A percentile compares a stretch with the other conserved stretches of the same genome.
These are phyloP conservation scores for Colletotrichum cordylinicola DNA, from an alignment of 2,329 filamentous ascomycete species.

Conservation along the genomic window DNA sequence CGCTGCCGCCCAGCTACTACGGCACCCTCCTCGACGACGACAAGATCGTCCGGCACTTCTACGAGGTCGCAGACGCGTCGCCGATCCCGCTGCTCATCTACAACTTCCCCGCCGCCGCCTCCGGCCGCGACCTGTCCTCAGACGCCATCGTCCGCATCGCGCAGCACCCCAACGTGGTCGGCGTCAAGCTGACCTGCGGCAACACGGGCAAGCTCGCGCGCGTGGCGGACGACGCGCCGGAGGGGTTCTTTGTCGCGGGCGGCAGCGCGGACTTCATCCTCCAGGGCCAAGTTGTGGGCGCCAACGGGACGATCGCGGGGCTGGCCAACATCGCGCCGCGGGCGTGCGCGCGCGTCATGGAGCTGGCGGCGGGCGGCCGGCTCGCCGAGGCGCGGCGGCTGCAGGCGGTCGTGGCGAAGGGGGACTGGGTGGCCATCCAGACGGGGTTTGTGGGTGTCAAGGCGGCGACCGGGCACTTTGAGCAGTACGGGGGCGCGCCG, in stretches of 20 bases:
- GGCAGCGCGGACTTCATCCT: conserved; percentile 78
- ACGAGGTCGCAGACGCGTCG: conserved; percentile 59
- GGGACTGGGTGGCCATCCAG: conserved; percentile 52
- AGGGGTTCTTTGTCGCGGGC: conserved; percentile 70
- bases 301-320: conserved; percentile 74
- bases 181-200: conserved; percentile 68
- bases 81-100: conserved; percentile 68
- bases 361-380: conserved; percentile 65
- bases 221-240: conserved; percentile 45
- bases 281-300: conserved; percentile 73
- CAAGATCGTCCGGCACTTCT: conserved; percentile 66
- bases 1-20: conserved; percentile 75
- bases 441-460: conserved; percentile 56
- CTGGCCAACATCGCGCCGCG: conserved; percentile 74
- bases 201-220: conserved; percentile 71
- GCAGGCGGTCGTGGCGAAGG: conserved; percentile 51
- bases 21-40: conserved; percentile 62
- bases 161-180: conserved; percentile 62
- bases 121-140: conserved; percentile 63
- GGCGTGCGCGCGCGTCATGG: conserved; percentile 65
- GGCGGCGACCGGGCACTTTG: conserved; percentile 46
- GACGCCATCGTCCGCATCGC: conserved; percentile 60
- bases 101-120: conserved; percentile 66
- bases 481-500: conserved; percentile 43
- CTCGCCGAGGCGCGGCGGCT: conserved; percentile 57